phyloP scores from a whole-genome alignment of 1,284 basidiomycete genomes.

The Melampsora larici-populina region DNA sequence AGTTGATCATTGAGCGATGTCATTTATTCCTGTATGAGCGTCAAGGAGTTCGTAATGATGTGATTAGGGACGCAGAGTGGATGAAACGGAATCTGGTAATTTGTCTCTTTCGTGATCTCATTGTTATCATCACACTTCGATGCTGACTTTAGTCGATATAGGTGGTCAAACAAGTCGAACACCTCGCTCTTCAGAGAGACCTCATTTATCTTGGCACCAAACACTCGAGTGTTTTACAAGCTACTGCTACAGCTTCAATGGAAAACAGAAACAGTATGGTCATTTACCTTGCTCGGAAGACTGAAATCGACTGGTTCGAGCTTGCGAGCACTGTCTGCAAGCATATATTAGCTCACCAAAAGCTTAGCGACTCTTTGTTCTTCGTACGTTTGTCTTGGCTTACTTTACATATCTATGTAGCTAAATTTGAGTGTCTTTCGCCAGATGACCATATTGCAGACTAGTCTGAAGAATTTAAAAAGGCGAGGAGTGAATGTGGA shows the following conservation, averaged over 20 bases:
- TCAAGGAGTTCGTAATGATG: conserved; percentile 48
- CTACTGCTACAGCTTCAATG: conserved; percentile 40
- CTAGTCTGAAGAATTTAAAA: conserved; percentile 42
- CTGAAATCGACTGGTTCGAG: conserved; percentile 53
- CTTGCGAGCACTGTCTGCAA: conserved; percentile 51
- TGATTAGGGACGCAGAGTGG: conserved; percentile 52
- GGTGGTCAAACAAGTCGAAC: conserved; percentile 44
- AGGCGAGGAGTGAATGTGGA: conserved; percentile 42
- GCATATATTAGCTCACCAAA: conserved; percentile 50
- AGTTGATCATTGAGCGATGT: conserved; percentile 52
- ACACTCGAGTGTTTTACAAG: conserved; percentile 35
- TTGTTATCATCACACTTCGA: conserved; percentile 48
- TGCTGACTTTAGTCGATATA: conserved; percentile 45
- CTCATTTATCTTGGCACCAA: conserved; percentile 47
- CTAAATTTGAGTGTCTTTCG: background rate
- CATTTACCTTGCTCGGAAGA: conserved; percentile 49
- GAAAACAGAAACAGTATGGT: conserved; percentile 43
- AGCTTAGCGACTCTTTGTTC: conserved; percentile 52
- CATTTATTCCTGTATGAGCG: conserved; percentile 54
- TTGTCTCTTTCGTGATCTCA: conserved; percentile 50
- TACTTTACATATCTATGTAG: background rate
- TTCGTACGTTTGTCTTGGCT: conserved; percentile 48
- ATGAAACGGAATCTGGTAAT: conserved; percentile 46
- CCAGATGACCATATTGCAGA: conserved; percentile 43
- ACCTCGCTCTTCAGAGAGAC: conserved; percentile 47